These are phyloP conservation scores for Ajuga reptans DNA, from an alignment of 305 asterid genomes.

Conservation along the genomic window DNA sequence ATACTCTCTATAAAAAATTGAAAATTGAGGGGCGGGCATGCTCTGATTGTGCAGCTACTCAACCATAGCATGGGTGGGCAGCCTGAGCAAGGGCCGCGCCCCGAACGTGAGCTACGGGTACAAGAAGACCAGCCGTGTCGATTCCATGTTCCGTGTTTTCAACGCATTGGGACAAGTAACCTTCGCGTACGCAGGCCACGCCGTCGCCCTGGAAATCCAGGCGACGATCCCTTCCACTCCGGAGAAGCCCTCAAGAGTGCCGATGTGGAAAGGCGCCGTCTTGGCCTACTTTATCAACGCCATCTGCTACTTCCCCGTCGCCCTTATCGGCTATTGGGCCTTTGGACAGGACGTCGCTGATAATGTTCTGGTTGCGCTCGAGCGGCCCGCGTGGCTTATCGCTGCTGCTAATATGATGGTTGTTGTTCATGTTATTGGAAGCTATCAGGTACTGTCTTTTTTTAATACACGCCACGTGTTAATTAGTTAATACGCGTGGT, in stretches of 20 bases:
- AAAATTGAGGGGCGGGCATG: no score
- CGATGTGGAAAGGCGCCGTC: slow-evolving; percentile 94
- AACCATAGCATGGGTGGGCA: slow-evolving; percentile 84
- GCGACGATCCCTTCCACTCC: slow-evolving; percentile 94
- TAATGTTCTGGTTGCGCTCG: slow-evolving; percentile 63
- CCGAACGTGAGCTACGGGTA: slow-evolving; percentile 62
- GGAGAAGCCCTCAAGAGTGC: slow-evolving; percentile 66
- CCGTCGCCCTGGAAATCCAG: slow-evolving; percentile 77
- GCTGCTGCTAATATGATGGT: slow-evolving; percentile 94
- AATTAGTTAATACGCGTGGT: background rate
- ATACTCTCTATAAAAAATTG: no score
- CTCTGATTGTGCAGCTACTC: slow-evolving; percentile 59
- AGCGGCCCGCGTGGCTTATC: slow-evolving; percentile 86
- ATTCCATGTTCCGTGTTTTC: slow-evolving; percentile 59
- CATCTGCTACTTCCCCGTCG: slow-evolving; percentile 80
- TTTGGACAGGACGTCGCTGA: slow-evolving; percentile 77
- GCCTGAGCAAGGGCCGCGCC: slow-evolving; percentile 54
- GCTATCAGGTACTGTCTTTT: slow-evolving; percentile 86
- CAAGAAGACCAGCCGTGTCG: slow-evolving; percentile 52
- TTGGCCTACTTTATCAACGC: slow-evolving; percentile 72
- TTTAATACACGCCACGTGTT: no score
- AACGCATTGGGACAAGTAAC: slow-evolving; percentile 79
- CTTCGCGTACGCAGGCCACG: slow-evolving; percentile 87
- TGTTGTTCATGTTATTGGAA: slow-evolving; percentile 82
- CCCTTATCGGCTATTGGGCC: slow-evolving; percentile 84